A percentile compares a stretch with the other conserved stretches of the same genome.
Conservation (phyloP, 345 rosid species). For the Boechera stricta region DNA sequence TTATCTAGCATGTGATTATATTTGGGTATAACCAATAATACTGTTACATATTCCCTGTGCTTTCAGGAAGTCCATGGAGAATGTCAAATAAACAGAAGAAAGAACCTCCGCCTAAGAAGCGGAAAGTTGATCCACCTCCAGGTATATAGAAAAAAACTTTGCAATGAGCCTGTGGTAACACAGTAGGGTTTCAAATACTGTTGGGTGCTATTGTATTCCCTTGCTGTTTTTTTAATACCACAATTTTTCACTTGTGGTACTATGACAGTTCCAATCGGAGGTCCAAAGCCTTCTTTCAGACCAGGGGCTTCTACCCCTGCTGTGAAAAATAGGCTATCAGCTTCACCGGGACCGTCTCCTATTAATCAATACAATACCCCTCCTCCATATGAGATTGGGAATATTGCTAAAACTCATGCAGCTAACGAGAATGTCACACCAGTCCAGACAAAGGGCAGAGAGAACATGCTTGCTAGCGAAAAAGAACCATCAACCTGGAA, state of each 20-base stretch:
- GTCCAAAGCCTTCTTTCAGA: conserved; percentile 61
- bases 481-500: conserved; percentile 60
- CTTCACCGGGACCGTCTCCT: conserved; percentile 78
- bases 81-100: conserved; percentile 64
- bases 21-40: conserved; percentile 8
- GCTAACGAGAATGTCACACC: conserved; percentile 52
- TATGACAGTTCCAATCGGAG: conserved; percentile 41
- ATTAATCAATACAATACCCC: conserved; percentile 57
- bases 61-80: conserved; percentile 82
- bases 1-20: conserved; percentile 19
- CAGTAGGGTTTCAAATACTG: conserved; percentile 34
- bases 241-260: background rate
- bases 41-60: conserved; percentile 37
- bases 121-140: conserved; percentile 75
- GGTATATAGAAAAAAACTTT: conserved; percentile 53
- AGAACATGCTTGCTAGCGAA: conserved; percentile 52
- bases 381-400: conserved; percentile 63
- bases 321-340: conserved; percentile 62
- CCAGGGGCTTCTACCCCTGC: conserved; percentile 53
- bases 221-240: conserved; percentile 12
- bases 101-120: conserved; percentile 80
- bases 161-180: conserved; percentile 26
- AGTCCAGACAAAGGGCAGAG: conserved; percentile 55
- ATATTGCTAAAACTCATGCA: conserved; percentile 49
- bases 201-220: conserved; percentile 20